Conservation (phyloP, 306 rosid genomes). For the Amphicarpaea edgeworthii region DNA sequence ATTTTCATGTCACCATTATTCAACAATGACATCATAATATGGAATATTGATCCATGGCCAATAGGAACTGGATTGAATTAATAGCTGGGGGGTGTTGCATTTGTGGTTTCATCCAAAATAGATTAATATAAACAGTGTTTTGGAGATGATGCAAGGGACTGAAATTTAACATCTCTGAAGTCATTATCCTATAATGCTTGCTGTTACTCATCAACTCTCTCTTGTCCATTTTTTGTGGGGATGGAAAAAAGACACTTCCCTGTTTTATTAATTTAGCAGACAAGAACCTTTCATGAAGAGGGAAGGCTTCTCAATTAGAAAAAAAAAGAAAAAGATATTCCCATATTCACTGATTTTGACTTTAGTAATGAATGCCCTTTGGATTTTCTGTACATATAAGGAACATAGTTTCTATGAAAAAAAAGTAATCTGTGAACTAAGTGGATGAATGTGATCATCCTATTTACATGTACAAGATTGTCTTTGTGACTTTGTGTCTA, state of each 20-base stretch:
- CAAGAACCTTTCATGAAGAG: conserved; percentile 12
- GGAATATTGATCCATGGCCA: conserved; percentile 21
- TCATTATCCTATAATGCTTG: conserved; percentile 17
- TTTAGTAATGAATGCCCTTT: neutral
- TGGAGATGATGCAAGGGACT: conserved; percentile 7
- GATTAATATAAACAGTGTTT: conserved; percentile 3
- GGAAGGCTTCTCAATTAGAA: neutral
- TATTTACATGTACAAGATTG: neutral
- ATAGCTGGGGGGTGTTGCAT: conserved; percentile 29
- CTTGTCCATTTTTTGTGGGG: neutral
- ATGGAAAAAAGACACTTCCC: neutral
- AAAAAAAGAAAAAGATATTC: neutral
- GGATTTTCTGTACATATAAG: neutral
- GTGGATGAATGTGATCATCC: conserved; percentile 12
- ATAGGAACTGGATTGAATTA: neutral
- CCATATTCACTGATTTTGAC: conserved; percentile 19
- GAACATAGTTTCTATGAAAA: neutral
- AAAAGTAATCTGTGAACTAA: neutral
- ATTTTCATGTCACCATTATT: conserved; percentile 1
- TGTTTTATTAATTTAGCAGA: conserved; percentile 11
- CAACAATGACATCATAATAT: neutral
- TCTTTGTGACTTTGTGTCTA: neutral
- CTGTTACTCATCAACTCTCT: neutral
- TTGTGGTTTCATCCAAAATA: conserved; percentile 27
- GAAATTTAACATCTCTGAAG: conserved; percentile 7